Base-by-base conservation (phyloP, 2,329 filamentous ascomycete species). In the Phaeosphaeria sp. region DNA sequence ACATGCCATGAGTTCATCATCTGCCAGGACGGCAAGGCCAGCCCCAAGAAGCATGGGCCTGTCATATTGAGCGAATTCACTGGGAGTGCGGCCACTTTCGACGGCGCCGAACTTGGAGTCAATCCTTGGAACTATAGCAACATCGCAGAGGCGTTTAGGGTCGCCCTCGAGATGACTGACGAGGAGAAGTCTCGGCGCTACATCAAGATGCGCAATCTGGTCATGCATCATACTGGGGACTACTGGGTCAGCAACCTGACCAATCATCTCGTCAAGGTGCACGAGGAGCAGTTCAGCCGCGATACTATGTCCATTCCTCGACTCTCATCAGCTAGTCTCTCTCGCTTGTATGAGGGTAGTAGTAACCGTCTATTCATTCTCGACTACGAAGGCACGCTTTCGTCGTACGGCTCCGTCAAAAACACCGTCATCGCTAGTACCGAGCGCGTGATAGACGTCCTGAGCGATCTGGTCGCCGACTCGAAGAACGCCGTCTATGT, bases 91-190 rank as follows among this genome's bases (percentile, higher is more conserved):
- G 92, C 91, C 0, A 84, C 98, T 2, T 96, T 98, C 70, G 87
- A 87, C 17, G 87, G 90, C 46, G 87, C 91, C 57, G 90, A 95
- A 63, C 84, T 98, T 15, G 86, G 91, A 0, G 90, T 98, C 69
- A 98, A 98, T 73, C 94, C 94, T 0, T 98, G 94, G 94, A 92
- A 97, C 74, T 97, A 97, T 76, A 87, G 90, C 36, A 88, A 92
- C 73, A 96, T 92, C 68, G 91, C 93, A 50, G 88, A 95, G 30
- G 92, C 93, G 9, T 94, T 98, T 78, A 89, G 91, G 75, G 83
- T 85, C 52, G 93, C 93, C 0, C 81, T 98, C 18, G 91, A 94
- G 64, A 96, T 97, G 89, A 81, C 79, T 2, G 83, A 87, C 2
- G 85, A 87, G 2, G 91, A 97, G 74, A 94, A 91, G 77, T 82